These are phyloP conservation scores for Musa beccarii DNA, from an alignment of 176 grass and related monocot species.

Conservation along the genomic window DNA sequence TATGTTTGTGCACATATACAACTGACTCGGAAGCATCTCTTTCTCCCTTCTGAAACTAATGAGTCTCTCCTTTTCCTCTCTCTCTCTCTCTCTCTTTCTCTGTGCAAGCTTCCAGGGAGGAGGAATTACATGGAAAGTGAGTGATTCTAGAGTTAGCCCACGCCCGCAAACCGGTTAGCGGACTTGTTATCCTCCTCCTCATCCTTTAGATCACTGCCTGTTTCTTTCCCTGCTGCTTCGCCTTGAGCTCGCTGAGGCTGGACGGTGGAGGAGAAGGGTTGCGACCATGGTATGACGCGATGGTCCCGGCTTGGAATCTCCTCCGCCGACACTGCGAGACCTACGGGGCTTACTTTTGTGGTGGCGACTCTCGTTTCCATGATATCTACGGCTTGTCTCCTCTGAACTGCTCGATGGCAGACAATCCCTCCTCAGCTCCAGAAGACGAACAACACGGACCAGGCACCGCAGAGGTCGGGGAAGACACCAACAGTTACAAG, in stretches of 20 bases:
- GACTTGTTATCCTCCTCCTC: not conserved
- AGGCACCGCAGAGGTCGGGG: conserved; percentile 4
- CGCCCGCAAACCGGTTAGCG: not conserved
- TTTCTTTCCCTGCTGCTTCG: not conserved
- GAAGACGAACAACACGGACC: conserved; percentile 5
- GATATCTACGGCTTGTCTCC: not conserved
- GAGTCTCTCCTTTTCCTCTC: not conserved
- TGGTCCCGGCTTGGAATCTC: conserved; percentile 45
- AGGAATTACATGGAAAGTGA: conserved; percentile 2
- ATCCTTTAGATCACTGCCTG: not conserved
- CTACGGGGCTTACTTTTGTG: conserved; percentile 37
- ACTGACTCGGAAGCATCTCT: not conserved
- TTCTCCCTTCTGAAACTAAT: not conserved
- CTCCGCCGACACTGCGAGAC: conserved; percentile 40
- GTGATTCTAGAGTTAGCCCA: not conserved
- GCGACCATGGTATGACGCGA: conserved; percentile 52
- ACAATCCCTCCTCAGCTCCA: conserved; percentile 43
- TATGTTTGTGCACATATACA: not conserved
- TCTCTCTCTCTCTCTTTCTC: not conserved
- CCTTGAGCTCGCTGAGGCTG: not conserved
- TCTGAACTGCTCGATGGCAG: conserved; percentile 37
- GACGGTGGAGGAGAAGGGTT: conserved; percentile 16
- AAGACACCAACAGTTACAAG: conserved; percentile 20
- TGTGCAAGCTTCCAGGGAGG: not conserved
- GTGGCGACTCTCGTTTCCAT: conserved; percentile 14